Conservation (phyloP, 306 rosid genomes). For the Adenanthera pavonina region DNA sequence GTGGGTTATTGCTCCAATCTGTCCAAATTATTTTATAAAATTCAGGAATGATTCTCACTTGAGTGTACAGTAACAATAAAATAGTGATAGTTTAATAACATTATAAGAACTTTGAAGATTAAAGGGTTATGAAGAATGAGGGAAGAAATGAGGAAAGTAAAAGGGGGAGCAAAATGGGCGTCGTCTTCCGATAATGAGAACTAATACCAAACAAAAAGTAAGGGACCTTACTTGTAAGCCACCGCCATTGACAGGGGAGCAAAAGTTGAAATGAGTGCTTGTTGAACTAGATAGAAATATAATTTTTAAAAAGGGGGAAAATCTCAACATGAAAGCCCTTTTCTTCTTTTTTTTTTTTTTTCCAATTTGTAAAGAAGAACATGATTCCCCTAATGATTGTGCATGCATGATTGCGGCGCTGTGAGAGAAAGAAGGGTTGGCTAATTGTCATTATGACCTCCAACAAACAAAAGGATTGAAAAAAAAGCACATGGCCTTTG, state of each 20-base stretch:
- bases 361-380: conserved; percentile 28
- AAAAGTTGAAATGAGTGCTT: not conserved
- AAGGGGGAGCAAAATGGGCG: conserved; percentile 40
- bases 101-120: not conserved
- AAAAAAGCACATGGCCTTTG: conserved; percentile 51
- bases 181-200: conserved; percentile 31
- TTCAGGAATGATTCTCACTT: conserved; percentile 27
- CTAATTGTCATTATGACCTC: conserved; percentile 56
- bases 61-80: conserved; percentile 4
- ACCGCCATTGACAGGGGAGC: conserved; percentile 33
- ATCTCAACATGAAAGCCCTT: conserved; percentile 25
- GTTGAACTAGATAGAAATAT: conserved; percentile 14
- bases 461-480: conserved; percentile 43
- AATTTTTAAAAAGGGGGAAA: not conserved
- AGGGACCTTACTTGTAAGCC: conserved; percentile 41
- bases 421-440: conserved; percentile 52
- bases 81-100: conserved; percentile 3
- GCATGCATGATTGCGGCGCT: conserved; percentile 71
- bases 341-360: not conserved
- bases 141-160: conserved; percentile 29
- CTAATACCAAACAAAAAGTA: conserved; percentile 13
- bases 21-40: not conserved
- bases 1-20: conserved; percentile 1
- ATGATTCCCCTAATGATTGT: conserved; percentile 84
- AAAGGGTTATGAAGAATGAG: not conserved